Evolutionary conservation across 2,329 filamentous ascomycete species (phyloP).

Genomic region (Aspergillus texensis): DNA sequence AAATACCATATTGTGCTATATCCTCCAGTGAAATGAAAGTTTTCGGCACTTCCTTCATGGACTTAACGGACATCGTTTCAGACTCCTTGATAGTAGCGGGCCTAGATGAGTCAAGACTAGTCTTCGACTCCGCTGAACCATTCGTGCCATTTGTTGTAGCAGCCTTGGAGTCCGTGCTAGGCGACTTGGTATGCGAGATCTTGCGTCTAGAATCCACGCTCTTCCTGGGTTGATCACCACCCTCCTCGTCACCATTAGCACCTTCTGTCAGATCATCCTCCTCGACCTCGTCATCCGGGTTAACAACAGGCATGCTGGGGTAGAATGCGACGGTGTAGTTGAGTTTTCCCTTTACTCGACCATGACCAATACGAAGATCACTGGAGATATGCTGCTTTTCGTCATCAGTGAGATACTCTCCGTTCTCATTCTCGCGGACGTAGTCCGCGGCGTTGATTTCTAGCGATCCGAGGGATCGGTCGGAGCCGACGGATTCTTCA

Average conservation of each 20-base stretch:
- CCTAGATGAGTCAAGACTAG: conserved; percentile 42
- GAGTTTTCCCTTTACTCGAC: conserved; percentile 75
- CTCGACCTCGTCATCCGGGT: conserved; percentile 72
- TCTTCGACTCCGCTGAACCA: conserved; percentile 20
- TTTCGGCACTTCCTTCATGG: conserved; percentile 66
- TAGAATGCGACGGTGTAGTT: conserved; percentile 88
- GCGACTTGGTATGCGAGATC: conserved; percentile 30
- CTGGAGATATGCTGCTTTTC: conserved; percentile 69
- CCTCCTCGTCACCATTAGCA: conserved; percentile 24
- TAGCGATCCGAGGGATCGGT: conserved; percentile 80
- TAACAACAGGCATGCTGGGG: conserved; percentile 81
- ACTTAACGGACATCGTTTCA: conserved; percentile 49
- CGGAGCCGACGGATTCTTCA: conserved; percentile 86
- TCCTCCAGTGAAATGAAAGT: conserved; percentile 78
- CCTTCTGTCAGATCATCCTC: conserved; percentile 52
- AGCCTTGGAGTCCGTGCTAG: conserved; percentile 34
- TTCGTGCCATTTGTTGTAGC: conserved; percentile 43
- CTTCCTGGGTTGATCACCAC: conserved; percentile 26
- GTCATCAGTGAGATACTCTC: conserved; percentile 79
- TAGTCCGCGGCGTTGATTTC: conserved; percentile 80
- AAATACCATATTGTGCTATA: conserved; percentile 71
- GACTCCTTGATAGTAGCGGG: conserved; percentile 46
- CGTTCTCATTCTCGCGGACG: conserved; percentile 73
- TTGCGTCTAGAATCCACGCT: conserved; percentile 34
- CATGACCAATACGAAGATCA: conserved; percentile 71